Conservation (phyloP, 345 rosid genomes). For the Populus pruinosa region DNA sequence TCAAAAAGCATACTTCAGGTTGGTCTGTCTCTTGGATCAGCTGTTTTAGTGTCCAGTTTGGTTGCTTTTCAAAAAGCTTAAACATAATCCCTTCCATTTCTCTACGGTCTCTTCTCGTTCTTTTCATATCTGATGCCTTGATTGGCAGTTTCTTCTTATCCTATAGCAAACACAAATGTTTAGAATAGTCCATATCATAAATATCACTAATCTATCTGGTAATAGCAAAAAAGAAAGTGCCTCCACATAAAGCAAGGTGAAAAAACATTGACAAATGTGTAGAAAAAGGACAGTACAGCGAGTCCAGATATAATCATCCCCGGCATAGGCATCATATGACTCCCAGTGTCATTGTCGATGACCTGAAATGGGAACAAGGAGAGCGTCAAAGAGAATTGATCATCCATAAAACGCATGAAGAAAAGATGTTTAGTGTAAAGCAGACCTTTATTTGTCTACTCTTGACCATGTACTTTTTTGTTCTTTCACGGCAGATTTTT, state of each 20-base stretch:
- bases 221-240: constrained; percentile 1
- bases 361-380: constrained; percentile 45
- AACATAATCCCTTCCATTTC: constrained; percentile 76
- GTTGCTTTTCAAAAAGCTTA: constrained; percentile 86
- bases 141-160: constrained; percentile 68
- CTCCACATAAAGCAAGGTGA: constrained; percentile 16
- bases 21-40: constrained; percentile 88
- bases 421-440: background rate
- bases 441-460: constrained; percentile 75
- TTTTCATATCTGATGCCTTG: constrained; percentile 57
- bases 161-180: constrained; percentile 34
- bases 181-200: background rate
- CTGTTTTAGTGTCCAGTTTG: constrained; percentile 73
- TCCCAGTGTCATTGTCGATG: constrained; percentile 70
- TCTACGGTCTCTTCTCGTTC: constrained; percentile 86
- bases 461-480: constrained; percentile 65
- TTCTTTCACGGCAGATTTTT: constrained; percentile 74
- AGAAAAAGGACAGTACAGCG: constrained; percentile 37
- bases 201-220: background rate
- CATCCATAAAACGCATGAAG: background rate
- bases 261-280: constrained; percentile 5
- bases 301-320: constrained; percentile 46
- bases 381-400: background rate
- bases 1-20: constrained; percentile 58
- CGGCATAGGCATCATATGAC: constrained; percentile 80